Evolutionary conservation across 306 rosid genomes (phyloP).

Genomic region (Gastrolobium villosum): DNA sequence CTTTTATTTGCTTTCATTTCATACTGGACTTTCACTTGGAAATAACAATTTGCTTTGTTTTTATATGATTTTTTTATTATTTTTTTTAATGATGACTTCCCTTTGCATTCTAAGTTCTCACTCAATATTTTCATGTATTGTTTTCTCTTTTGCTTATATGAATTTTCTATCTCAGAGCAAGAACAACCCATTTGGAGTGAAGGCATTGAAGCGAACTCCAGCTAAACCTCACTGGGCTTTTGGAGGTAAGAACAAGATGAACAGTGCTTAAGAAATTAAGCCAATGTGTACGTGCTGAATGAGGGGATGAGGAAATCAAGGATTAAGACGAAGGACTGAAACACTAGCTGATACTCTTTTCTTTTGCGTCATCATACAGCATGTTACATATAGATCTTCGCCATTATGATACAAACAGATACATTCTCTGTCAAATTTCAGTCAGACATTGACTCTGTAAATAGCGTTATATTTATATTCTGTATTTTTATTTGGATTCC

Average conservation of each 20-base stretch:
- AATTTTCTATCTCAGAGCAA: slow-evolving; percentile 62
- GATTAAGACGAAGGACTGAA: slow-evolving; percentile 51
- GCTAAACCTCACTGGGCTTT: slow-evolving; percentile 68
- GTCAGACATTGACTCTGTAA: slow-evolving; percentile 60
- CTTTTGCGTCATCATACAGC: slow-evolving; percentile 35
- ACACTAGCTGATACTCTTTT: slow-evolving; percentile 20
- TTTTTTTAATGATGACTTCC: too few relatives aligned
- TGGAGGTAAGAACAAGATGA: slow-evolving; percentile 51
- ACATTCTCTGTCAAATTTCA: slow-evolving; percentile 41
- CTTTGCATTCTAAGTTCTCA: background rate
- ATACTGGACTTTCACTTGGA: background rate
- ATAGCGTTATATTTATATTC: slow-evolving; percentile 54
- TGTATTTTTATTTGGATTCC: slow-evolving; percentile 51
- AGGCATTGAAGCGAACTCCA: slow-evolving; percentile 79
- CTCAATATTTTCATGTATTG: background rate
- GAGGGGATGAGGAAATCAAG: slow-evolving; percentile 32
- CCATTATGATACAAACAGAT: slow-evolving; percentile 44
- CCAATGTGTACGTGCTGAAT: slow-evolving; percentile 28
- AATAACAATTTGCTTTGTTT: background rate
- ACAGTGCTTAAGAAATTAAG: slow-evolving; percentile 56
- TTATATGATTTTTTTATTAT: too few relatives aligned
- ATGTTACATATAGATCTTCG: slow-evolving; percentile 31
- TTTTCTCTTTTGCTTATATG: slow-evolving; percentile 17
- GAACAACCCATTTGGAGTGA: slow-evolving; percentile 80
- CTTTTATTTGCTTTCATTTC: slow-evolving; percentile 15